Percentiles rank a stretch among this genome's conserved stretches.
Evolutionary conservation across 257 asterid genomes (phyloP).

Genomic region (Solanum pimpinellifolium): DNA sequence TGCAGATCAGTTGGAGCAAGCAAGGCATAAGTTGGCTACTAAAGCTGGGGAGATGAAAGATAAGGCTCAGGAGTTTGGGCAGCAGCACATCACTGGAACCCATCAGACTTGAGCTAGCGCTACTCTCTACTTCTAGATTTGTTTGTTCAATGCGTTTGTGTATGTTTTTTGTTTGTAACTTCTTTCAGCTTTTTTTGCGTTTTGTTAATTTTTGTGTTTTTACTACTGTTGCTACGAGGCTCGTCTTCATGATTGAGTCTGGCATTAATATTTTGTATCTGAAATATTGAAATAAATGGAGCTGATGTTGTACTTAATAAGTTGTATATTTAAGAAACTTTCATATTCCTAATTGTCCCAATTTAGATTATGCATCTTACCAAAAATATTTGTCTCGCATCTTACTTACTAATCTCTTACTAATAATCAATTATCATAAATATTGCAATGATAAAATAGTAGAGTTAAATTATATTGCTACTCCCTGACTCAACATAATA

Average conservation of each 20-base stretch:
- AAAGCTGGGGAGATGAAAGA: constrained; percentile 72
- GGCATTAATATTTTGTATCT: neutral
- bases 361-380: too few species aligned
- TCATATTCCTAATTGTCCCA: too few species aligned
- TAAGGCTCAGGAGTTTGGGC: constrained; percentile 27
- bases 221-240: neutral
- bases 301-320: neutral
- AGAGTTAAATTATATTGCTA: too few species aligned
- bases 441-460: too few species aligned
- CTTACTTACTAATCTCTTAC: too few species aligned
- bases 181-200: neutral
- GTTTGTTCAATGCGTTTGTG: neutral
- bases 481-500: too few species aligned
- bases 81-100: constrained; percentile 1
- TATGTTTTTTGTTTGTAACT: neutral
- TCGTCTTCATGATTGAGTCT: neutral
- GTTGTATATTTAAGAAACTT: neutral
- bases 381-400: too few species aligned
- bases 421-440: too few species aligned
- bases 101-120: neutral
- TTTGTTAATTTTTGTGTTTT: neutral
- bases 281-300: neutral
- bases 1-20: constrained; percentile 40
- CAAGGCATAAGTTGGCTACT: constrained; percentile 27
- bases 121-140: neutral